Conservation (phyloP, 1,284 basidiomycete species). For the Earliella scabrosa region DNA sequence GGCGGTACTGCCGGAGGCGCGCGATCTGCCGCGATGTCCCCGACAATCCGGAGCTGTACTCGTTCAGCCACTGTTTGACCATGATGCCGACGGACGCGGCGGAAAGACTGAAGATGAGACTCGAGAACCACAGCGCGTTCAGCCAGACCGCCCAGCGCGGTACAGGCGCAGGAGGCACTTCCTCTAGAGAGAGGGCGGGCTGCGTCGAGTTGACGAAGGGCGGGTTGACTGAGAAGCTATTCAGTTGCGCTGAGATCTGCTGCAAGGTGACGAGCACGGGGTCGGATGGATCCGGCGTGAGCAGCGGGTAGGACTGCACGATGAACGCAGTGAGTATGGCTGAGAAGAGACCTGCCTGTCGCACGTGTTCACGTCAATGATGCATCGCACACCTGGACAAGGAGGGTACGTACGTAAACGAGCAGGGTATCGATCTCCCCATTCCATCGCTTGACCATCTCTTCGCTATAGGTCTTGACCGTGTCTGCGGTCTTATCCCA, state of each 20-base stretch:
- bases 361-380: not conserved
- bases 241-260: not conserved
- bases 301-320: conserved; percentile 3
- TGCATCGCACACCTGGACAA: too few relatives aligned
- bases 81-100: conserved; percentile 19
- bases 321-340: conserved; percentile 3
- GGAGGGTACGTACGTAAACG: not conserved
- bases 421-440: conserved; percentile 2
- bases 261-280: not conserved
- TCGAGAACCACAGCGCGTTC: conserved; percentile 12
- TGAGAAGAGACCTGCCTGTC: conserved; percentile 5
- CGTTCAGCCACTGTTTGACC: conserved; percentile 8
- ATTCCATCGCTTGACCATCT: not conserved
- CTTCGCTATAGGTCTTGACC: not conserved
- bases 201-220: not conserved
- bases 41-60: conserved; percentile 7
- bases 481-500: not conserved
- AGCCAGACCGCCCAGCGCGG: conserved; percentile 6
- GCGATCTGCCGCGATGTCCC: conserved; percentile 1
- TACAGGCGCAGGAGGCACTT: too few relatives aligned
- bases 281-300: not conserved
- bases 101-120: conserved; percentile 20
- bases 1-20: conserved; percentile 27
- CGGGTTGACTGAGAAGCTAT: not conserved
- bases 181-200: not conserved